Evolutionary conservation across 768 basidiomycete species (phyloP).

Genomic region (Pleurotus eryngii): DNA sequence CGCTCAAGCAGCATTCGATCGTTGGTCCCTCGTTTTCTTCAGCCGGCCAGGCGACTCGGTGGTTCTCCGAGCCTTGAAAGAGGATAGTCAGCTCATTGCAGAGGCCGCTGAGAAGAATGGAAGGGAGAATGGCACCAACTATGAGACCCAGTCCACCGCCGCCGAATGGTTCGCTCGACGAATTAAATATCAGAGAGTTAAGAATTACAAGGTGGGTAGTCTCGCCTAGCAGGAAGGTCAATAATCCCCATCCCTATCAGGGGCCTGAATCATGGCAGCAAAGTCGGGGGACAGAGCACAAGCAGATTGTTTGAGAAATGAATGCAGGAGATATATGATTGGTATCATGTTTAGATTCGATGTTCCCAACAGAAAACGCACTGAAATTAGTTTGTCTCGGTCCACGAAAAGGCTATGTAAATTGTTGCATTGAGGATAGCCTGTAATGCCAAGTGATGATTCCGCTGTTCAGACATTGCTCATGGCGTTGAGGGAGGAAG

Average conservation of each 20-base stretch:
- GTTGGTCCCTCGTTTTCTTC: slow-evolving; percentile 72
- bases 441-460: no score
- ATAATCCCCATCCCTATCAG: slow-evolving; percentile 15
- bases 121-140: slow-evolving; percentile 18
- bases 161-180: slow-evolving; percentile 43
- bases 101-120: slow-evolving; percentile 35
- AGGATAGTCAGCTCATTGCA: slow-evolving; percentile 50
- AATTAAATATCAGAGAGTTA: slow-evolving; percentile 41
- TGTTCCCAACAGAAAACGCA: no score
- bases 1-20: slow-evolving; percentile 44
- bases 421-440: no score
- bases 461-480: no score
- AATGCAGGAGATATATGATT: background rate
- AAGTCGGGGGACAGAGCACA: slow-evolving; percentile 40
- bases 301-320: background rate
- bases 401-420: no score
- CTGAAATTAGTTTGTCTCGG: no score
- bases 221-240: no score
- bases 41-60: slow-evolving; percentile 55
- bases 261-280: slow-evolving; percentile 46
- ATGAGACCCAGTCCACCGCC: slow-evolving; percentile 33
- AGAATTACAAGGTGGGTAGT: slow-evolving; percentile 35
- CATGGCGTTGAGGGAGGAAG: no score
- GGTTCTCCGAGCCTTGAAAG: slow-evolving; percentile 46
- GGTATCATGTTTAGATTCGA: no score